A percentile compares a stretch with the other conserved stretches of the same genome.
phyloP scores from a whole-genome alignment of 805 yeast species.

The Lachancea meyersii region DNA sequence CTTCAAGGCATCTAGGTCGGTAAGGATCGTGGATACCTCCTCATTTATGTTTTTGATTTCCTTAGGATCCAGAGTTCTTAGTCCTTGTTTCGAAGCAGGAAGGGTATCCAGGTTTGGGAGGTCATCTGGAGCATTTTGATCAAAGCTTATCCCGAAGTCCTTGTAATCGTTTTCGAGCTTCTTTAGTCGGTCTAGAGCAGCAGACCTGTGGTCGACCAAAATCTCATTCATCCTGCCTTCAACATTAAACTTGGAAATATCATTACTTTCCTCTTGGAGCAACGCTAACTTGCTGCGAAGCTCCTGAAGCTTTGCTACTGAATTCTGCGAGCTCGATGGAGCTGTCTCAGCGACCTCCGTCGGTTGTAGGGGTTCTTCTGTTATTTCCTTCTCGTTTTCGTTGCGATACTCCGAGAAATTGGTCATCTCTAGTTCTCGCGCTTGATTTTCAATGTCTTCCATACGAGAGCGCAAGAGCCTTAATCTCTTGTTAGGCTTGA shows the following conservation, averaged over 20 bases:
- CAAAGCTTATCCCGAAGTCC: slow-evolving; percentile 55
- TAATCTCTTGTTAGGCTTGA: slow-evolving; percentile 73
- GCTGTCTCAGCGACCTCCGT: background rate
- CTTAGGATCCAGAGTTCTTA: slow-evolving; percentile 26
- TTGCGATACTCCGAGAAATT: slow-evolving; percentile 55
- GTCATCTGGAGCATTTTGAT: slow-evolving; percentile 9
- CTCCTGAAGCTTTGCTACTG: slow-evolving; percentile 47
- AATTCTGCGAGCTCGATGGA: slow-evolving; percentile 36
- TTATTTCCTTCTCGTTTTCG: slow-evolving; percentile 2
- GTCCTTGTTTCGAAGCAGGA: background rate
- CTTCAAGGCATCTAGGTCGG: slow-evolving; percentile 17
- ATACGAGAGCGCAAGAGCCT: slow-evolving; percentile 72
- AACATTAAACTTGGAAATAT: slow-evolving; percentile 59
- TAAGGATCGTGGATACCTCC: slow-evolving; percentile 23
- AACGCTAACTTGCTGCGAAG: slow-evolving; percentile 53
- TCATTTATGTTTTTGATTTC: slow-evolving; percentile 17
- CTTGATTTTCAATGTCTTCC: slow-evolving; percentile 80
- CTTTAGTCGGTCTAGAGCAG: slow-evolving; percentile 65
- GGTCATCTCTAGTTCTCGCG: slow-evolving; percentile 78
- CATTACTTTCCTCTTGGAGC: slow-evolving; percentile 70
- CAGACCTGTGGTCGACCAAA: slow-evolving; percentile 51
- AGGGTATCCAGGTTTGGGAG: background rate
- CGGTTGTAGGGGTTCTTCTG: slow-evolving; percentile 1
- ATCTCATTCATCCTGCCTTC: slow-evolving; percentile 46
- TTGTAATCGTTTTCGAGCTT: slow-evolving; percentile 63